A percentile compares a stretch with the other conserved stretches of the same genome.
Evolutionary conservation across 2,329 filamentous ascomycete genomes (phyloP).

Genomic region (Penicillium sp.): DNA sequence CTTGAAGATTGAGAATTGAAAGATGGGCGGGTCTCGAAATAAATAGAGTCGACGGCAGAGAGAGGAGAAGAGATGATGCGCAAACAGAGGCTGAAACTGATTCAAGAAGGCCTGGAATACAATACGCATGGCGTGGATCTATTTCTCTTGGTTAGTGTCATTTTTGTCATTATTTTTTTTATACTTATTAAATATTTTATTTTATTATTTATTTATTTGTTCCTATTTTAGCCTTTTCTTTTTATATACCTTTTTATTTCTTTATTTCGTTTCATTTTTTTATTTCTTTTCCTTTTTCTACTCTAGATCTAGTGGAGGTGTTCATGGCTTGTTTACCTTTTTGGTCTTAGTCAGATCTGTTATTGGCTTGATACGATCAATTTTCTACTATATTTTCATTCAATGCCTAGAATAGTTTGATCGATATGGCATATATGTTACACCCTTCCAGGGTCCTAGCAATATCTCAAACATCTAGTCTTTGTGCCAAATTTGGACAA

Average conservation of each 20-base stretch:
- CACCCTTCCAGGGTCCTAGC: neutral
- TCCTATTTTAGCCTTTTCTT: slow-evolving; percentile 10
- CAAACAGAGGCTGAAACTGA: slow-evolving; percentile 28
- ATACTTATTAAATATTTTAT: slow-evolving; percentile 3
- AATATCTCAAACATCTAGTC: slow-evolving; percentile 1
- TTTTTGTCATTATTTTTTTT: neutral
- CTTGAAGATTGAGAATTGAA: slow-evolving; percentile 11
- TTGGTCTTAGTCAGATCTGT: slow-evolving; percentile 1
- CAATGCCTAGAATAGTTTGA: neutral
- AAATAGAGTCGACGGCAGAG: slow-evolving; percentile 6
- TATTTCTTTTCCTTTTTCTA: slow-evolving; percentile 2
- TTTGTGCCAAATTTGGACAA: slow-evolving; percentile 26
- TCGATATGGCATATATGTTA: neutral
- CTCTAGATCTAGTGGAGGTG: slow-evolving; percentile 1
- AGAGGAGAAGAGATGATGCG: slow-evolving; percentile 14
- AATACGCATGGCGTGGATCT: slow-evolving; percentile 14
- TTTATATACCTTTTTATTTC: slow-evolving; percentile 4
- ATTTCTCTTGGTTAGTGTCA: slow-evolving; percentile 8
- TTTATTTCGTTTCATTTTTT: slow-evolving; percentile 4
- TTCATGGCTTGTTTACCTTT: neutral
- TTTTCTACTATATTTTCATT: neutral
- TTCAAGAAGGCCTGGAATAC: slow-evolving; percentile 16
- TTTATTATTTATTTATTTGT: slow-evolving; percentile 1
- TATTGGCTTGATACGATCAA: neutral
- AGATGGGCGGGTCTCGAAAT: slow-evolving; percentile 9